A percentile compares a stretch with the other conserved stretches of the same genome.
These are phyloP conservation scores for Candida hispaniensis DNA, from an alignment of 805 yeast genomes.

Conservation along the genomic window DNA sequence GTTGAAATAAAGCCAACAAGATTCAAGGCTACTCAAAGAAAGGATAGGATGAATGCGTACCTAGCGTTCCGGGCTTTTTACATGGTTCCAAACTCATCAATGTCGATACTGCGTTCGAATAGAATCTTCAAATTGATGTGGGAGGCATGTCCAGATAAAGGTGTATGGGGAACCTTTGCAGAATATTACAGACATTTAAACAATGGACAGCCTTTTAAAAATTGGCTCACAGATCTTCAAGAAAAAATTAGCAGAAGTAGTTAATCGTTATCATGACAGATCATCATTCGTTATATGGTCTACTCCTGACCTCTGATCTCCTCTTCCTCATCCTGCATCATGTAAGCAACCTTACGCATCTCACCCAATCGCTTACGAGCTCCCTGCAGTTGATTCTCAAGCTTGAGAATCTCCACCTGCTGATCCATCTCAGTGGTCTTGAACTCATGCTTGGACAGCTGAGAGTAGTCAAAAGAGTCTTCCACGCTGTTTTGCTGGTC, in stretches of 20 bases:
- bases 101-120: neutral
- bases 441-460: slow-evolving; percentile 64
- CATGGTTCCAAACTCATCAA: neutral
- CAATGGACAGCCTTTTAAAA: neutral
- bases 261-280: neutral
- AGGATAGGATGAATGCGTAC: neutral
- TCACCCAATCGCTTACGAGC: slow-evolving; percentile 80
- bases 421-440: slow-evolving; percentile 86
- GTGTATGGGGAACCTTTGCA: slow-evolving; percentile 1
- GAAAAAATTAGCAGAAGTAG: no score
- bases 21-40: no score
- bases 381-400: slow-evolving; percentile 57
- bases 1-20: no score
- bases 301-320: slow-evolving; percentile 13
- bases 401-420: slow-evolving; percentile 76
- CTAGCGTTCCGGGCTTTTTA: neutral
- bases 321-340: slow-evolving; percentile 51
- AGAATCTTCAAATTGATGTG: neutral
- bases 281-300: no score
- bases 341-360: slow-evolving; percentile 68
- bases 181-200: neutral
- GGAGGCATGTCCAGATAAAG: slow-evolving; percentile 1
- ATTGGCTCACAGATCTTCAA: slow-evolving; percentile 1
- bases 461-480: slow-evolving; percentile 51
- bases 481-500: slow-evolving; percentile 27